Evolutionary conservation across 1,284 basidiomycete genomes (phyloP).

Genomic region (Phlebopus sp.): DNA sequence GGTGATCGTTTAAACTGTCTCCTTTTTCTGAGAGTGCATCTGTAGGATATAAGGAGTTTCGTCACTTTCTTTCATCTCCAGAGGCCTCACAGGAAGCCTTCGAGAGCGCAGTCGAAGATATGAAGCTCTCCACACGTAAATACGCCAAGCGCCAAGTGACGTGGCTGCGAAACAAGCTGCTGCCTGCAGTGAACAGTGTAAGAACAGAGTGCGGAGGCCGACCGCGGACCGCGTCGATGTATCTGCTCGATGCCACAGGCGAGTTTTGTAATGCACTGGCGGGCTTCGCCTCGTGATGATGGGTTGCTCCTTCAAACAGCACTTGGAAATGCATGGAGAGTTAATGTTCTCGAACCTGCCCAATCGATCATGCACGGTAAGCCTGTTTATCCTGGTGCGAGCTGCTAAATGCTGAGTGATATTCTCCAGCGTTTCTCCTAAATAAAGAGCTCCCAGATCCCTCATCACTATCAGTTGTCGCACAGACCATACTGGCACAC

Average conservation of each 20-base stretch:
- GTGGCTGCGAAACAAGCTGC: slow-evolving; percentile 90
- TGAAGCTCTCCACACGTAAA: slow-evolving; percentile 86
- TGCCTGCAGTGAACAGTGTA: slow-evolving; percentile 68
- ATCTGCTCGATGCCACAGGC: slow-evolving; percentile 80
- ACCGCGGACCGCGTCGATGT: slow-evolving; percentile 38
- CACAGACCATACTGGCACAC: slow-evolving; percentile 48
- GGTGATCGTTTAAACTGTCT: neutral
- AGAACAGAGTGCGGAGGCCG: slow-evolving; percentile 35
- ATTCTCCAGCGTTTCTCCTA: slow-evolving; percentile 58
- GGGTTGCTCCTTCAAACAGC: slow-evolving; percentile 37
- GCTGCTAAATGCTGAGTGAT: slow-evolving; percentile 3
- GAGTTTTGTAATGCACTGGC: slow-evolving; percentile 5
- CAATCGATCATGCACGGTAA: slow-evolving; percentile 49
- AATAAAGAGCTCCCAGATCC: slow-evolving; percentile 57
- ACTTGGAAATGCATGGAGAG: slow-evolving; percentile 57
- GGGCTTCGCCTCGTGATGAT: slow-evolving; percentile 1
- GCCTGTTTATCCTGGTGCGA: slow-evolving; percentile 7
- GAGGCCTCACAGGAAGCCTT: slow-evolving; percentile 47
- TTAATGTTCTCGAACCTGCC: slow-evolving; percentile 52
- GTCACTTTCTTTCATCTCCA: slow-evolving; percentile 52
- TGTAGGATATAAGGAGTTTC: slow-evolving; percentile 89
- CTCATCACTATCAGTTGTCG: slow-evolving; percentile 51
- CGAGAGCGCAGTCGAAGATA: slow-evolving; percentile 63
- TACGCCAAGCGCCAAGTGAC: slow-evolving; percentile 91
- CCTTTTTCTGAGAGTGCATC: slow-evolving; percentile 1